These are phyloP conservation scores for Vigna radiata DNA, from an alignment of 306 rosid genomes.

Conservation along the genomic window DNA sequence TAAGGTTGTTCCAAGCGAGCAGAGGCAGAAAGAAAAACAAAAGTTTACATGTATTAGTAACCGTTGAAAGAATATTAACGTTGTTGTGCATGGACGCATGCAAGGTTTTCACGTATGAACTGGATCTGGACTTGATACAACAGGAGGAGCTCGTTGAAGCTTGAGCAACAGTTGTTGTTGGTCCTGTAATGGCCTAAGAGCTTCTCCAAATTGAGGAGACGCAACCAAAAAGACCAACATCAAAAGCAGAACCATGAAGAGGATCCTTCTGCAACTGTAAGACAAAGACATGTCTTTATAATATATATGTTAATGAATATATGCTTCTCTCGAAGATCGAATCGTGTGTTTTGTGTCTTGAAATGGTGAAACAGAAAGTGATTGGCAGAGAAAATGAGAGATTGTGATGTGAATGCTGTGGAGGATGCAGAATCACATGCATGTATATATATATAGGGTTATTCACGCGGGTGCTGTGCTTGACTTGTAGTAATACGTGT, in stretches of 20 bases:
- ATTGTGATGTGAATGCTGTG: not conserved
- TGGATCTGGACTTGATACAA: slow-evolving; percentile 38
- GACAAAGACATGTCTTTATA: slow-evolving; percentile 12
- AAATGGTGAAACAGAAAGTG: not conserved
- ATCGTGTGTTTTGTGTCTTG: not conserved
- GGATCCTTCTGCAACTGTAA: slow-evolving; percentile 26
- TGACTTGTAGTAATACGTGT: not conserved
- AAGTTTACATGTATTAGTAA: not conserved
- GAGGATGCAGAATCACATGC: not conserved
- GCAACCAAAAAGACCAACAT: slow-evolving; percentile 32
- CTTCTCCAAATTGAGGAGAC: slow-evolving; percentile 48
- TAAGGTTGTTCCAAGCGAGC: not conserved
- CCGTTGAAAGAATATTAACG: too few relatives aligned
- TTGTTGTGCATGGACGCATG: not conserved
- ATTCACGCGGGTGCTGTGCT: not conserved
- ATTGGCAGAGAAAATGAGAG: too few relatives aligned
- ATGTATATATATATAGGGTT: not conserved
- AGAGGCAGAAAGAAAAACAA: not conserved
- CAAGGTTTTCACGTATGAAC: not conserved
- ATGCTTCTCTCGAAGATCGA: not conserved
- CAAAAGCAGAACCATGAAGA: slow-evolving; percentile 41
- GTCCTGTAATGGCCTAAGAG: slow-evolving; percentile 47
- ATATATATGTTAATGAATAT: too few relatives aligned
- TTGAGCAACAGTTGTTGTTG: slow-evolving; percentile 39
- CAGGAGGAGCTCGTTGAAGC: slow-evolving; percentile 40